Evolutionary conservation across 2,329 filamentous ascomycete species (phyloP).

Genomic region (Hirsutella rhossiliensis): DNA sequence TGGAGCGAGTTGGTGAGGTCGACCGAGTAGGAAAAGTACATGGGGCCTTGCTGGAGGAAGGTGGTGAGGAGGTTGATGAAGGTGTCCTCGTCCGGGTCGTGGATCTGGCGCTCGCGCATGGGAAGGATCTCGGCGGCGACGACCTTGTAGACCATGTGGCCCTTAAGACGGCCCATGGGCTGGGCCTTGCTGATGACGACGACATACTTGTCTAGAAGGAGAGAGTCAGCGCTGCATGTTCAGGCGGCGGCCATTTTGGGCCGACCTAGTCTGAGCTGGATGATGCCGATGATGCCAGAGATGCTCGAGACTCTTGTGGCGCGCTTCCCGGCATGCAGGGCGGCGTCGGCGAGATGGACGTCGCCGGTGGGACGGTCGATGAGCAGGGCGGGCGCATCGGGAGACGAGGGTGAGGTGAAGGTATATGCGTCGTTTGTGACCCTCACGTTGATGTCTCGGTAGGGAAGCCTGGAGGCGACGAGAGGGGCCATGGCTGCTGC

Average conservation of each 20-base stretch:
- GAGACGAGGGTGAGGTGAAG: constrained; percentile 90
- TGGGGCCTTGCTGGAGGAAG: constrained; percentile 70
- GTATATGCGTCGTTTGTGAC: constrained; percentile 86
- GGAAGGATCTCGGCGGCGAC: constrained; percentile 85
- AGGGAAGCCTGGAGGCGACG: constrained; percentile 44
- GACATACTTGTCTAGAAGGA: constrained; percentile 70
- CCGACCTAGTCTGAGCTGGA: constrained; percentile 83
- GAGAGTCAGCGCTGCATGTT: background rate
- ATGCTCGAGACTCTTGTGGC: constrained; percentile 71
- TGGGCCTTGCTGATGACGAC: constrained; percentile 92
- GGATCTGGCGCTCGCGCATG: constrained; percentile 80
- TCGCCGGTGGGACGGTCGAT: constrained; percentile 90
- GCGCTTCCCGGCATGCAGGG: constrained; percentile 63
- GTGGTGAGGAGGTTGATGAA: constrained; percentile 75
- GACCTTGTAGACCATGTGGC: constrained; percentile 93
- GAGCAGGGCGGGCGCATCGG: constrained; percentile 74
- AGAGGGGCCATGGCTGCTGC: constrained; percentile 22
- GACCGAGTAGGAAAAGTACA: constrained; percentile 97
- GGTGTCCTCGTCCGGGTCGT: constrained; percentile 87
- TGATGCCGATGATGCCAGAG: constrained; percentile 85
- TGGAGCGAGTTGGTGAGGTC: constrained; percentile 97
- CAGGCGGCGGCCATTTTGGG: constrained; percentile 4
- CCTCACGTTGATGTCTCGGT: constrained; percentile 94
- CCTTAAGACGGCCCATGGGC: constrained; percentile 81
- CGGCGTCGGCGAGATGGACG: constrained; percentile 70